Conservation (phyloP, 1,284 basidiomycete genomes). For the Neonothopanus nambi region DNA sequence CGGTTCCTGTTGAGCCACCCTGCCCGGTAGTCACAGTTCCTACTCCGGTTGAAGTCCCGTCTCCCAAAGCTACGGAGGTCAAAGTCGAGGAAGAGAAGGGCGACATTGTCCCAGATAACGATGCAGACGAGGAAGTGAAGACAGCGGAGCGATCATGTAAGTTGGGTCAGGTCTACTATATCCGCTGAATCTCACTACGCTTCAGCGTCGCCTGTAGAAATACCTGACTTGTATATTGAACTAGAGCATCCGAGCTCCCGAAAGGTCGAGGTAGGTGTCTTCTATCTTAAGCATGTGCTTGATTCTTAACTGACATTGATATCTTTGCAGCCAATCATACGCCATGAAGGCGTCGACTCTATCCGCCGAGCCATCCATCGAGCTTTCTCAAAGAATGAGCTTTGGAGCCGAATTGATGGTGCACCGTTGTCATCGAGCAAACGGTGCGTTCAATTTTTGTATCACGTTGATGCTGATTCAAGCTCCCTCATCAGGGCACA, state of each 20-base stretch:
- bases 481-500: background rate
- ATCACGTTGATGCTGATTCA: background rate
- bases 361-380: slow-evolving; percentile 6
- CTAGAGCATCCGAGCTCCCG: slow-evolving; percentile 5
- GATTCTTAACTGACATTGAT: background rate
- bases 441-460: background rate
- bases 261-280: background rate
- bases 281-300: background rate
- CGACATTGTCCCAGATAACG: background rate
- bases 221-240: slow-evolving; percentile 4
- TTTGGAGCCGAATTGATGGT: background rate
- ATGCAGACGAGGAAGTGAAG: background rate
- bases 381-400: background rate
- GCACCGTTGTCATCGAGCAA: background rate
- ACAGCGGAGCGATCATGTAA: no score
- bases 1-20: no score
- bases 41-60: background rate
- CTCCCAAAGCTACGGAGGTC: background rate
- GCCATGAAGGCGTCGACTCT: background rate
- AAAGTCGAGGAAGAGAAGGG: background rate
- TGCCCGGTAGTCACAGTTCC: background rate
- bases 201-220: background rate
- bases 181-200: no score
- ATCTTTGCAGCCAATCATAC: background rate
- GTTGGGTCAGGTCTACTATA: no score